Base-by-base conservation (phyloP, 345 rosid genomes). In the Brassica juncea region DNA sequence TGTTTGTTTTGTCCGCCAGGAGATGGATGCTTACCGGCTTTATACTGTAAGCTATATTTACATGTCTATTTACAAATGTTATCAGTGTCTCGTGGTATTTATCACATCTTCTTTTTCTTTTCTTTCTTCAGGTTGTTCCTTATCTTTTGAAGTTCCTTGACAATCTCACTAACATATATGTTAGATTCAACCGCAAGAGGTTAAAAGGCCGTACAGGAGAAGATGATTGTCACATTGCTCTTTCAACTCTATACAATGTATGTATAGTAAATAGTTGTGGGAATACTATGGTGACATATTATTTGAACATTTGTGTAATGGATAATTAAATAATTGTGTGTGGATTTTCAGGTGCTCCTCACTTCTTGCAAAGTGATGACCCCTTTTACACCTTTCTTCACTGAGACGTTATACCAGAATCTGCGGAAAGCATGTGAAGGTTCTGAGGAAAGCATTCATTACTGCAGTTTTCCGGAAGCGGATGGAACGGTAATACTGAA, bases 321-420 rank as follows among this genome's bases (percentile, higher is more conserved):
- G 4, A 42, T 78, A 61, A 47, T 42, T 42, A 10, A 10, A 69
- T 80, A 12, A 59, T 63, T 74, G 61, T 16, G 32, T 47, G 5
- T 84, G 73, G 64, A 54, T 62, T 84, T 77, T 83, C 85, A 95
- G 99, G 98, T 96, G 78, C 97, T 96, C 82, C 82, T 92, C 35
- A 93, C 97, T 59, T 87, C 98, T 37, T 93, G 99, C 80, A 93
- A 91, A 85, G 99, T 92, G 81, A 96, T 96, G 99, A 86, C 97
- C 54, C 91, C 98, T 63, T 92, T 96, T 80, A 96, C 99, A 14
- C 99, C 99, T 4, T 96, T 96, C 87, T 96, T 96, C 77, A 90
- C 98, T 5, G 99, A 96, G 82, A 88, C 85, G 62, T 88, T 96
- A 54, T 96, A 93, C 81, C 99, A 96, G 81, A 96, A 96, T 84